phyloP scores from a whole-genome alignment of 2,329 filamentous ascomycete genomes.

The Neonectria coccinea region DNA sequence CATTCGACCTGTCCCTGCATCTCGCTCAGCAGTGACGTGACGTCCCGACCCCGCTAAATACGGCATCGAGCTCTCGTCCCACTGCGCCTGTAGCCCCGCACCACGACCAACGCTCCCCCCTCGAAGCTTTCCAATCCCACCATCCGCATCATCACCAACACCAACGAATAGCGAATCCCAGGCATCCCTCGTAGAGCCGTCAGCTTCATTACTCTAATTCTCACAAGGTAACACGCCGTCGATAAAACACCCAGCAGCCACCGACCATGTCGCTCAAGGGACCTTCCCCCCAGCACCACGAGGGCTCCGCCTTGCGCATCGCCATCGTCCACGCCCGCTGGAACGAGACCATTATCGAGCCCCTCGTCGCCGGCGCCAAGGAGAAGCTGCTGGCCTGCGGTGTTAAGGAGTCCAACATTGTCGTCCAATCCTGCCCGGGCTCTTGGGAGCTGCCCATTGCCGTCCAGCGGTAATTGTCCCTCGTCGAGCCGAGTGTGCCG shows the following conservation, averaged over 20 bases:
- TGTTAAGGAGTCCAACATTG: conserved; percentile 88
- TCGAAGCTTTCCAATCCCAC: conserved; percentile 20
- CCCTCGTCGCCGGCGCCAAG: conserved; percentile 84
- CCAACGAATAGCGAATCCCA: background rate
- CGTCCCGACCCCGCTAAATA: conserved; percentile 40
- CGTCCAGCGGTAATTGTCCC: conserved; percentile 75
- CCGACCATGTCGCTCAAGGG: conserved; percentile 61
- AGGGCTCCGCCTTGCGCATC: conserved; percentile 83
- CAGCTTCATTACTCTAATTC: background rate
- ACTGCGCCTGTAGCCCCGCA: conserved; percentile 39
- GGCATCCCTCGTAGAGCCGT: background rate
- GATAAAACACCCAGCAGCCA: background rate
- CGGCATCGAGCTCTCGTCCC: conserved; percentile 15
- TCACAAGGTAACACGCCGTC: background rate
- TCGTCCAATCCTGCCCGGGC: conserved; percentile 89
- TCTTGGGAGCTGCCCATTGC: conserved; percentile 95
- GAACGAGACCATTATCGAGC: conserved; percentile 90
- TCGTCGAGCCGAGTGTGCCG: background rate
- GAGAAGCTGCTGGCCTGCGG: conserved; percentile 82
- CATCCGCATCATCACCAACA: conserved; percentile 41
- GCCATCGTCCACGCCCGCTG: conserved; percentile 96
- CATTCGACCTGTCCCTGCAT: conserved; percentile 8
- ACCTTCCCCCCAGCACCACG: conserved; percentile 67
- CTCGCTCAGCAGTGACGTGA: conserved; percentile 40
- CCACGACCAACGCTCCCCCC: conserved; percentile 18